Conservation (phyloP, 345 rosid species). For the Eucalyptus paniculata region DNA sequence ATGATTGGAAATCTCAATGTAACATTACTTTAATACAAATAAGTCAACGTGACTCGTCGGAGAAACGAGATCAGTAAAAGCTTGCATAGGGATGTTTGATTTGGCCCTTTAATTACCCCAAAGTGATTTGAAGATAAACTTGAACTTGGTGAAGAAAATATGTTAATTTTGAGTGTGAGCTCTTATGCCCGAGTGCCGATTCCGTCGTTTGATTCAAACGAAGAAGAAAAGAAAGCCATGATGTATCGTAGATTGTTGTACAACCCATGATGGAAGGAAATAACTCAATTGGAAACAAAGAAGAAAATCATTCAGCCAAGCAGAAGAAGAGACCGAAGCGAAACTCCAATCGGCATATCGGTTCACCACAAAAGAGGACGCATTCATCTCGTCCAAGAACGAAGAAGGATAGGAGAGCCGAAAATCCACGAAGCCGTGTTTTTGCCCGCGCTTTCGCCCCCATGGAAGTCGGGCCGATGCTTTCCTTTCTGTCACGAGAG, state of each 20-base stretch:
- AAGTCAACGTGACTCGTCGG: background rate
- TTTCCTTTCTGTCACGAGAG: background rate
- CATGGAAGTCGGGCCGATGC: background rate
- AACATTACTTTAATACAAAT: background rate
- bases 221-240: background rate
- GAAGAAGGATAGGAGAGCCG: background rate
- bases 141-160: background rate
- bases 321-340: background rate
- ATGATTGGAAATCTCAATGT: background rate
- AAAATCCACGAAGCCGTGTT: background rate
- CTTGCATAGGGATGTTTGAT: background rate
- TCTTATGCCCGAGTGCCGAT: background rate
- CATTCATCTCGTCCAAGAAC: background rate
- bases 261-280: background rate
- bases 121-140: background rate
- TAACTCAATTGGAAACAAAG: background rate
- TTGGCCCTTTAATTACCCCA: background rate
- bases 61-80: background rate
- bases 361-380: background rate
- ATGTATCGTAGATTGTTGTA: background rate
- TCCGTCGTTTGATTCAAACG: background rate
- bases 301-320: background rate
- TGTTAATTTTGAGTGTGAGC: background rate
- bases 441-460: background rate
- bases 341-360: background rate